Evolutionary conservation across 768 basidiomycete genomes (phyloP).

Genomic region (Plicaturopsis crispa): DNA sequence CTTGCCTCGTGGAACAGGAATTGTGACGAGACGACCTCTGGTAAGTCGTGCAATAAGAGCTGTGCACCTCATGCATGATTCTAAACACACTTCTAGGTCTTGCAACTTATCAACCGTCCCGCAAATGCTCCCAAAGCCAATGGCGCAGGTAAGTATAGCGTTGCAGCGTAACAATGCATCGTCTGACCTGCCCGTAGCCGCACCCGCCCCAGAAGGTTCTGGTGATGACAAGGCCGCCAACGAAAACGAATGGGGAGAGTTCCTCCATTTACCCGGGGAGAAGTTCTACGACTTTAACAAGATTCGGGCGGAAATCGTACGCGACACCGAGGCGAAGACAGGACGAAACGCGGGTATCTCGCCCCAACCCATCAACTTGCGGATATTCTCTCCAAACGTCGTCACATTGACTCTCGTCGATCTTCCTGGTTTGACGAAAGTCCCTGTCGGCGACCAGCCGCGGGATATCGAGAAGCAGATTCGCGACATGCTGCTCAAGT

Average conservation of each 20-base stretch:
- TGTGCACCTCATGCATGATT: neutral
- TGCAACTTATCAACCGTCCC: slow-evolving; percentile 90
- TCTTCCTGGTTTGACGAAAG: slow-evolving; percentile 91
- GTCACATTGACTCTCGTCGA: slow-evolving; percentile 97
- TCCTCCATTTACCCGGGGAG: slow-evolving; percentile 91
- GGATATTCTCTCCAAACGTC: slow-evolving; percentile 96
- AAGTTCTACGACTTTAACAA: slow-evolving; percentile 98
- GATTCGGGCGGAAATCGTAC: slow-evolving; percentile 92
- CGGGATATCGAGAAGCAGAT: slow-evolving; percentile 98
- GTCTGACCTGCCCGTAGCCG: slow-evolving; percentile 3
- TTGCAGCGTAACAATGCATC: neutral
- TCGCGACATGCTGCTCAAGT: slow-evolving; percentile 92
- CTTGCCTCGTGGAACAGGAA: slow-evolving; percentile 96
- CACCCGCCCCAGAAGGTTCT: slow-evolving; percentile 18
- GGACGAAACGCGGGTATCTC: slow-evolving; percentile 98
- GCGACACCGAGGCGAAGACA: slow-evolving; percentile 97
- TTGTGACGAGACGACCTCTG: slow-evolving; percentile 94
- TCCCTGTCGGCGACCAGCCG: slow-evolving; percentile 94
- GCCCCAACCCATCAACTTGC: slow-evolving; percentile 93
- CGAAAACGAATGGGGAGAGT: slow-evolving; percentile 97
- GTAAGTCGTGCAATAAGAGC: slow-evolving; percentile 34
- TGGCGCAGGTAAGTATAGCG: slow-evolving; percentile 32
- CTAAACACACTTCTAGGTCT: slow-evolving; percentile 41
- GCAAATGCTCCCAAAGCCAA: slow-evolving; percentile 38
- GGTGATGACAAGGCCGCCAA: slow-evolving; percentile 73